Percentiles rank a stretch among this genome's conserved stretches.
Evolutionary conservation across 352 stramenopile genomes (phyloP).

Genomic region (Phytophthora pini): DNA sequence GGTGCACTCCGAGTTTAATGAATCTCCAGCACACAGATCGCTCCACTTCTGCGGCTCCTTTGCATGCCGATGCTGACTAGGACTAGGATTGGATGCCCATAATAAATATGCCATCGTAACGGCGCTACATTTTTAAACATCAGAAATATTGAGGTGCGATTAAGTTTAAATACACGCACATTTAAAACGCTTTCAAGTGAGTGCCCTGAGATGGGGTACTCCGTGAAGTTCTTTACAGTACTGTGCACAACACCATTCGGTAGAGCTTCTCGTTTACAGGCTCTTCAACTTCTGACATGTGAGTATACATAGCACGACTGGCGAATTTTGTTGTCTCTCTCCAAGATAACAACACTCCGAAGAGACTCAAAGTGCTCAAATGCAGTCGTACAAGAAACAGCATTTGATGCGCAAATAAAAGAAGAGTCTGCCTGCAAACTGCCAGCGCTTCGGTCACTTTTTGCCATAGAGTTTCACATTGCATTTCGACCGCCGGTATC

Average conservation of each 20-base stretch:
- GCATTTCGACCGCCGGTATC: background rate
- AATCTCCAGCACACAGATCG: background rate
- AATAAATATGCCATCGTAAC: conserved; percentile 27
- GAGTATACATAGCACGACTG: conserved; percentile 6
- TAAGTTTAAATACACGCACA: no score
- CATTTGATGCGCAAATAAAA: no score
- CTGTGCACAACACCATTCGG: no score
- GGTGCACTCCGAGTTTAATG: background rate
- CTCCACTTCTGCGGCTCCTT: background rate
- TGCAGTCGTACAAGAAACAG: background rate
- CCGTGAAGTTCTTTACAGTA: no score
- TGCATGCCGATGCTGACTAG: background rate
- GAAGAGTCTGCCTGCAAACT: no score
- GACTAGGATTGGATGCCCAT: conserved; percentile 11
- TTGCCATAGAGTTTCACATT: no score
- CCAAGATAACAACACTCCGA: background rate
- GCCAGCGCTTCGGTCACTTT: no score
- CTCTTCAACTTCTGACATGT: background rate
- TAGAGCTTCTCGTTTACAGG: no score
- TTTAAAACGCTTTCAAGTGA: no score
- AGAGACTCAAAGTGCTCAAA: no score
- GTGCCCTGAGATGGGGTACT: no score
- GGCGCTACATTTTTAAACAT: conserved; percentile 14
- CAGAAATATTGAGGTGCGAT: background rate
- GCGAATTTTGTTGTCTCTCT: conserved; percentile 8